Evolutionary conservation across 192 early-diverging fungal species (phyloP), one percentile per base, ranked within the genome.

Genomic region (Backusella westeae): DNA sequence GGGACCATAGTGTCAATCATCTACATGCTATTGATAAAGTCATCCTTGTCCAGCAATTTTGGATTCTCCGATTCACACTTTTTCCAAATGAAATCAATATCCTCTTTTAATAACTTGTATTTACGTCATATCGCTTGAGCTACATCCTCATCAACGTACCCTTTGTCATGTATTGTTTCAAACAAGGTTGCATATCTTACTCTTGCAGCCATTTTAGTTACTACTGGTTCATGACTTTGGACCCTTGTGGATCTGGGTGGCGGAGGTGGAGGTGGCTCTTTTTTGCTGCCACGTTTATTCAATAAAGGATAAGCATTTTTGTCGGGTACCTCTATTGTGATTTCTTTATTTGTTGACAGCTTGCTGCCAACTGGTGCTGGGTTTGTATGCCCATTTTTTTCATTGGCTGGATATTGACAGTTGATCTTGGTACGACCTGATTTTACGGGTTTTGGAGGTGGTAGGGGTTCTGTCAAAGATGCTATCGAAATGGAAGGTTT

Each of bases 1-100:
- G 15, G 19, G 10, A 78, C 44, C 42, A 73, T 42, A 44, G 34
- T 23, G 34, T 78, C 77, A 21, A 78, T 78, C 36, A 56, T 73
- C 34, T 38, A 19, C 77, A 78, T 78, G 8, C 77, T 73, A 29
- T 56, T 35, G 15, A 74, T 39, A 53, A 74, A 78, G 0, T 53
- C 15, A 26, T 73, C 8, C 38, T 70, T 70, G 29, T 74, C 72
- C 38, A 78, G 26, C 23, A 71, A n/a, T 7, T 67, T 73, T 21
- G 44, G 74, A 49, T 67, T 29, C 3, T 69, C 56, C 26, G 67
- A 35, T 56, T 65, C 72, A 41, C 77, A 78, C 46, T 74, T 29
- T 46, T 53, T 59, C 72, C 77, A 78, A 52, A 78, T 73, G 21
- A 42, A 44, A 6, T 67, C 72, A 21, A 74, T 15, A 0, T 74